Evolutionary conservation across 768 basidiomycete genomes (phyloP), one percentile per base, ranked within the genome.

Genomic region (Russula sp.): DNA sequence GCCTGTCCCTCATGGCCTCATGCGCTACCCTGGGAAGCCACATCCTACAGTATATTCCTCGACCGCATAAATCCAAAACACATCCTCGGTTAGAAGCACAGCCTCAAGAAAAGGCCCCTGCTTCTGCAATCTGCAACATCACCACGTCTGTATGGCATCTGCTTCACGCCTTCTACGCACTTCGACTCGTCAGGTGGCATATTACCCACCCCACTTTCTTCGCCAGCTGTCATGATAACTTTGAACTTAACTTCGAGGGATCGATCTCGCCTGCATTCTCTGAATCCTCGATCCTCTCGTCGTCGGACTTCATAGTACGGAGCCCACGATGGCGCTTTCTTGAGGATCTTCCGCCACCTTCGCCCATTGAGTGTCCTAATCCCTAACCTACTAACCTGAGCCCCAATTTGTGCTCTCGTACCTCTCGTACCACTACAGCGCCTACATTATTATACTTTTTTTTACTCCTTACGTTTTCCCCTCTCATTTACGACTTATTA

Each of bases 301-400:
- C 68, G 7, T 64, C 66, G 7, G 68, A 69, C 1, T 67, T 67
- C 38, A 53, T 69, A 44, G 61, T 59, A 5, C 67, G 62, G 13
- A 69, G 57, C 63, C 49, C 68, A 48, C 57, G 69, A 50, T 48
- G 67, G 57, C 52, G 48, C 53, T 48, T 63, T 36, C 60, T 59
- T 13, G 57, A 53, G 40, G 69, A 70, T 20, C 62, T 70, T 28
- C 69, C 69, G 1, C 69, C 69, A 6, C 67, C 69, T 9, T 69
- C 62, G 1, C 69, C 69, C 8, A n/a, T n/a, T n/a, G n/a, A n/a
- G n/a, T n/a, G n/a, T n/a, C n/a, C n/a, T n/a, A n/a, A n/a, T n/a
- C n/a, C n/a, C n/a, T n/a, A n/a, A n/a, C n/a, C n/a, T n/a, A n/a
- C n/a, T n/a, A n/a, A n/a, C n/a, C n/a, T n/a, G n/a, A n/a, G n/a